Evolutionary conservation across 345 rosid species (phyloP).

Genomic region (Ceriops zippeliana): DNA sequence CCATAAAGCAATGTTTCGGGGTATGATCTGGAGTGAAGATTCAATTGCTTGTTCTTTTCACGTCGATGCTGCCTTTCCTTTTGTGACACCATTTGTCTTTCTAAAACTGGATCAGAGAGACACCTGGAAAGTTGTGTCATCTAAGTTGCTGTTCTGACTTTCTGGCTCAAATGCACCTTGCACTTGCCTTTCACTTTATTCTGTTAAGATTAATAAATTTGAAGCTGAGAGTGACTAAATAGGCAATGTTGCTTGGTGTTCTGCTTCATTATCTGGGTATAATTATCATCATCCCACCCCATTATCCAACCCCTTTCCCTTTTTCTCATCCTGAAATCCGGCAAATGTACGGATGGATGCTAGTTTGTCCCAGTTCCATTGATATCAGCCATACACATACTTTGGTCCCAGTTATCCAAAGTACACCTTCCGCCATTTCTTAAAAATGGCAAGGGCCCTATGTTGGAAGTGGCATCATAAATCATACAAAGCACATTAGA

Average conservation of each 20-base stretch:
- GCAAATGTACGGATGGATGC: conserved; percentile 19
- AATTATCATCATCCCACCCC: conserved; percentile 6
- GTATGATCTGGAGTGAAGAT: conserved; percentile 8
- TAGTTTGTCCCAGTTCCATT: neutral
- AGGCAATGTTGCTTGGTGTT: conserved; percentile 6
- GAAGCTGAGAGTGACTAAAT: conserved; percentile 13
- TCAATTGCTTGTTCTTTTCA: conserved; percentile 28
- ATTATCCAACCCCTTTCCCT: neutral
- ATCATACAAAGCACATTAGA: conserved; percentile 5
- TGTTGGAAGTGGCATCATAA: conserved; percentile 6
- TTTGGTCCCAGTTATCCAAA: conserved; percentile 1
- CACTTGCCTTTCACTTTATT: conserved; percentile 10
- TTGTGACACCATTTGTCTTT: conserved; percentile 9
- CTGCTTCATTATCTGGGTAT: neutral
- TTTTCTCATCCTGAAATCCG: neutral
- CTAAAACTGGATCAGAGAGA: conserved; percentile 5
- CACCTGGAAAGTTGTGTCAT: conserved; percentile 15
- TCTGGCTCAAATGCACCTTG: conserved; percentile 17
- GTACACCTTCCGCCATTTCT: conserved; percentile 4
- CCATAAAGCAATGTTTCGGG: neutral
- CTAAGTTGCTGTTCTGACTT: conserved; percentile 10
- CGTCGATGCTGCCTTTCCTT: conserved; percentile 2
- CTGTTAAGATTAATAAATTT: conserved; percentile 11
- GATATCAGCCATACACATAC: conserved; percentile 21
- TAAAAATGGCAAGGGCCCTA: neutral